phyloP scores from a whole-genome alignment of 345 rosid species.

The Lepidium sativum region DNA sequence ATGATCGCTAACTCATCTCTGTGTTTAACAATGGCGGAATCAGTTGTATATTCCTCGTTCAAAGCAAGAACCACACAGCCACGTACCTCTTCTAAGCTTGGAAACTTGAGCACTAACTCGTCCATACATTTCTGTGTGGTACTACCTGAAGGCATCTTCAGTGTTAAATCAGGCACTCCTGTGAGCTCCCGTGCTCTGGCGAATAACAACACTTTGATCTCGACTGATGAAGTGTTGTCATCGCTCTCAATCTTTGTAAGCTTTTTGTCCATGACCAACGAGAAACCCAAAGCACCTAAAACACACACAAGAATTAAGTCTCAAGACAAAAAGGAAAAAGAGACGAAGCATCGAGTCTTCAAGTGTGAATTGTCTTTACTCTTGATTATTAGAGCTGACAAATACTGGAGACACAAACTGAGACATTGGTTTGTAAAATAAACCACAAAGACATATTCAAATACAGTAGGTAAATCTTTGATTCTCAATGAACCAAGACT shows the following conservation, averaged over 20 bases:
- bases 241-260: background rate
- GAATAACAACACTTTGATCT: conserved; percentile 68
- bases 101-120: conserved; percentile 49
- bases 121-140: conserved; percentile 61
- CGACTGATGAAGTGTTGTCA: conserved; percentile 26
- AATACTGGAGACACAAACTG: background rate
- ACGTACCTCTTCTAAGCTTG: conserved; percentile 57
- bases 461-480: no score
- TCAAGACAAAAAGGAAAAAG: background rate
- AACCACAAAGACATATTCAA: background rate
- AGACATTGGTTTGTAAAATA: background rate
- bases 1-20: conserved; percentile 88
- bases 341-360: background rate
- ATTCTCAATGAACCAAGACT: no score
- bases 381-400: background rate
- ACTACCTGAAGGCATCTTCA: conserved; percentile 56
- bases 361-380: background rate
- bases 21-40: conserved; percentile 47
- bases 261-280: conserved; percentile 15
- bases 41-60: conserved; percentile 63
- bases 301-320: background rate
- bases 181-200: conserved; percentile 85
- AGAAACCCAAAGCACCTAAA: background rate
- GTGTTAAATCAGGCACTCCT: conserved; percentile 40
- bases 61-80: conserved; percentile 70